These are phyloP conservation scores for Penicillium sp. DNA, from an alignment of 2,329 filamentous ascomycete genomes.

Conservation along the genomic window DNA sequence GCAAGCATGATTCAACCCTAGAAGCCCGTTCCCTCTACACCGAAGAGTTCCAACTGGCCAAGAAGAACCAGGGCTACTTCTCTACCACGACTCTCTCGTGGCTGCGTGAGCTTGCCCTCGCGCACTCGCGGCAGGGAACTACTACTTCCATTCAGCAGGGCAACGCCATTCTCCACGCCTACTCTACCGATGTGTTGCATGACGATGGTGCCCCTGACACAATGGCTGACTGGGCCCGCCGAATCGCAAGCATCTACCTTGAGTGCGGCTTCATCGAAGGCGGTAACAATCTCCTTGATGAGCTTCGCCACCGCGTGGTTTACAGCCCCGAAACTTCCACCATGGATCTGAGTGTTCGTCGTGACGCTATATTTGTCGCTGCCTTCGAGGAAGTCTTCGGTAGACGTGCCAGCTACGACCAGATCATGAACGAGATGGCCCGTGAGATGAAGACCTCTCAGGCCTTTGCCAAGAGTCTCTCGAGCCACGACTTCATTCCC, in stretches of 20 bases:
- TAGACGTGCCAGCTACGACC: slow-evolving; percentile 35
- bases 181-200: slow-evolving; percentile 44
- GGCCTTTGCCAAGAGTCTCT: slow-evolving; percentile 35
- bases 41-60: slow-evolving; percentile 46
- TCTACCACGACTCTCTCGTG: slow-evolving; percentile 47
- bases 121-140: slow-evolving; percentile 42
- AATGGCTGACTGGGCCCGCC: slow-evolving; percentile 47
- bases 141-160: slow-evolving; percentile 42
- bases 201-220: slow-evolving; percentile 44
- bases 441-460: slow-evolving; percentile 46
- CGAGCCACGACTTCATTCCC: slow-evolving; percentile 34
- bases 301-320: slow-evolving; percentile 52
- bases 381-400: slow-evolving; percentile 46
- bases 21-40: slow-evolving; percentile 42
- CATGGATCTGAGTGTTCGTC: slow-evolving; percentile 31
- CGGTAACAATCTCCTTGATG: slow-evolving; percentile 44
- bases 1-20: slow-evolving; percentile 37
- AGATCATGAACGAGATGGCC: slow-evolving; percentile 46
- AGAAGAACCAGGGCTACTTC: slow-evolving; percentile 47
- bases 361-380: slow-evolving; percentile 47
- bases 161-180: slow-evolving; percentile 40
- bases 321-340: slow-evolving; percentile 40
- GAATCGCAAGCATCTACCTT: slow-evolving; percentile 48
- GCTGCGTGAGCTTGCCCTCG: slow-evolving; percentile 44
- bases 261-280: slow-evolving; percentile 43